phyloP scores from a whole-genome alignment of 352 stramenopile genomes.

The Phytophthora meadii region DNA sequence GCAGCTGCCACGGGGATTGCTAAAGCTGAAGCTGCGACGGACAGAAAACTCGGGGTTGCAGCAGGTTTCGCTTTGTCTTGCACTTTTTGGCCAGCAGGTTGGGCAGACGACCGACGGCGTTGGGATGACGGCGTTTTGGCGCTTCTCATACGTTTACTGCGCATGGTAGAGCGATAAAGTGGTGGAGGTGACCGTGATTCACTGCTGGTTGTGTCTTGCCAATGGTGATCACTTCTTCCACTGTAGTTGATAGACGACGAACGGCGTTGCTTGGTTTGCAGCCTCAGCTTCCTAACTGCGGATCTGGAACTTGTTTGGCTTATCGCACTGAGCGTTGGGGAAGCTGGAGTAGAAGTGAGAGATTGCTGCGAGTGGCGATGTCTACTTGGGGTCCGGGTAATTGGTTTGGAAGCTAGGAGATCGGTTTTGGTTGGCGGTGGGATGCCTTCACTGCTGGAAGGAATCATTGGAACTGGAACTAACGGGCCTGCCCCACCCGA shows the following conservation, averaged over 20 bases:
- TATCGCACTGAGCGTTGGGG: slow-evolving; percentile 28
- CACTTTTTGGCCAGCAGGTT: slow-evolving; percentile 12
- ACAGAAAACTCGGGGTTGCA: slow-evolving; percentile 21
- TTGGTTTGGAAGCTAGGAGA: slow-evolving; percentile 1
- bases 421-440: slow-evolving; percentile 15
- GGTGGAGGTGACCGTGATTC: slow-evolving; percentile 29
- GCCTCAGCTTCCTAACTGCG: slow-evolving; percentile 11
- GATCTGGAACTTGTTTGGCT: slow-evolving; percentile 33
- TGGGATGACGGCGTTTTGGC: slow-evolving; percentile 9
- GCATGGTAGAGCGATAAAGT: slow-evolving; percentile 13
- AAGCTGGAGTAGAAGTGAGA: slow-evolving; percentile 8
- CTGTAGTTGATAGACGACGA: slow-evolving; percentile 20
- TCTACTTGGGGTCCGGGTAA: slow-evolving; percentile 27
- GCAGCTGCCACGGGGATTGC: slow-evolving; percentile 35
- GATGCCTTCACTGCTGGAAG: slow-evolving; percentile 32
- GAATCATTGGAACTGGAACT: slow-evolving; percentile 25
- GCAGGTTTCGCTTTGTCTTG: slow-evolving; percentile 18
- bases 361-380: slow-evolving; percentile 23
- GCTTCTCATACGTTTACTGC: slow-evolving; percentile 20
- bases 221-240: slow-evolving; percentile 7
- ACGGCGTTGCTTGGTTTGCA: slow-evolving; percentile 25
- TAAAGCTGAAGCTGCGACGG: slow-evolving; percentile 26
- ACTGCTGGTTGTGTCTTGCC: slow-evolving; percentile 33
- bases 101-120: slow-evolving; percentile 8
- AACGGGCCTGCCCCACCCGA: slow-evolving; percentile 26